Evolutionary conservation across 306 rosid species (phyloP).

Genomic region (Purshia tridentata): DNA sequence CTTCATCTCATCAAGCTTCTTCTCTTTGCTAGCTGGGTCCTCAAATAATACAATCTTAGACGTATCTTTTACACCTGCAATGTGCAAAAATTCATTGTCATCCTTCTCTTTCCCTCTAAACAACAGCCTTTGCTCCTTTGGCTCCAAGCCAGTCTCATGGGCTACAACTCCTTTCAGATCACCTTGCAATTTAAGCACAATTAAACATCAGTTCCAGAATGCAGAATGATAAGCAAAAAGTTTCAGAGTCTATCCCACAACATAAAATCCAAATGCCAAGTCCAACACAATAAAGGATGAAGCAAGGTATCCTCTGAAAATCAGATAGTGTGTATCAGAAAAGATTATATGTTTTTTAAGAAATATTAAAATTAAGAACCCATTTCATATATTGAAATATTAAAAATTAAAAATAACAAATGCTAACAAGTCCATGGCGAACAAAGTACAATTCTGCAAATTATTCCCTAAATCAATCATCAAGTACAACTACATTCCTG

Average conservation of each 20-base stretch:
- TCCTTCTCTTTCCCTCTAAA: slow-evolving; percentile 72
- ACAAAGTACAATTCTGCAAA: not conserved
- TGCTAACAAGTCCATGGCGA: not conserved
- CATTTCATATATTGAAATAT: not conserved
- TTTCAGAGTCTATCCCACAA: not conserved
- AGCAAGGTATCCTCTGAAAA: not conserved
- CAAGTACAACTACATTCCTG: not conserved
- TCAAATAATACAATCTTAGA: slow-evolving; percentile 61
- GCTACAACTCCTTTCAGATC: slow-evolving; percentile 56
- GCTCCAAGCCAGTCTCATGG: slow-evolving; percentile 52
- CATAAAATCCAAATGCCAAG: slow-evolving; percentile 16
- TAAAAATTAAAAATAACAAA: not conserved
- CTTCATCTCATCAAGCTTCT: slow-evolving; percentile 53
- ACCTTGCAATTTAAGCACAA: slow-evolving; percentile 39
- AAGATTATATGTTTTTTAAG: too few species aligned
- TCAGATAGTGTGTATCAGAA: not conserved
- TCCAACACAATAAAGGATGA: slow-evolving; percentile 16
- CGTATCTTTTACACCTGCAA: slow-evolving; percentile 65
- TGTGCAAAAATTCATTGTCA: slow-evolving; percentile 58
- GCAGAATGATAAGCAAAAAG: not conserved
- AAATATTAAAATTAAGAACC: not conserved
- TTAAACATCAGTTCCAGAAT: slow-evolving; percentile 25
- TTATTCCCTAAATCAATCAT: not conserved
- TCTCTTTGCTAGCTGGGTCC: slow-evolving; percentile 76
- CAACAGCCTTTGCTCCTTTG: slow-evolving; percentile 62